These are phyloP conservation scores for Mortierella claussenii DNA, from an alignment of 192 early-diverging fungal species.

Conservation along the genomic window DNA sequence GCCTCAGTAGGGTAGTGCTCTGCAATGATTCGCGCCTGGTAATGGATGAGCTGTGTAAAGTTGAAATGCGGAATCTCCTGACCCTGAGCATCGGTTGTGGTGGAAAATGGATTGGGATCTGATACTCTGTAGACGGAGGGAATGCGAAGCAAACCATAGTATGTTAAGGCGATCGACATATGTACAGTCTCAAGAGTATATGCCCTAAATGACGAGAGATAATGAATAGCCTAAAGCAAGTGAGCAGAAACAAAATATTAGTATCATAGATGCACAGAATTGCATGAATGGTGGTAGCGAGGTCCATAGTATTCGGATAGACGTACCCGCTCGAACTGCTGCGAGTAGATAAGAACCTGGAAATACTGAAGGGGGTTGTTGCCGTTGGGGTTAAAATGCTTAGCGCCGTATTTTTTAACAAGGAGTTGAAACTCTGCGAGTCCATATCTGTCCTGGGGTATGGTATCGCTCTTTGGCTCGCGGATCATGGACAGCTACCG, in stretches of 20 bases:
- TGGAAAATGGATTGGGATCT: slow-evolving; percentile 42
- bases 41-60: slow-evolving; percentile 41
- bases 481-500: slow-evolving; percentile 71
- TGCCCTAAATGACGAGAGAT: slow-evolving; percentile 69
- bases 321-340: slow-evolving; percentile 85
- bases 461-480: slow-evolving; percentile 65
- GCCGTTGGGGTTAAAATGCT: slow-evolving; percentile 76
- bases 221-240: slow-evolving; percentile 74
- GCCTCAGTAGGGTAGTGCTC: slow-evolving; percentile 62
- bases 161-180: slow-evolving; percentile 84
- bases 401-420: slow-evolving; percentile 74
- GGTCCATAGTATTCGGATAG: no score
- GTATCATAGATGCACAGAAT: no score
- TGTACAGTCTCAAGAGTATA: slow-evolving; percentile 89
- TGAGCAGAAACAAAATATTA: no score
- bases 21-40: slow-evolving; percentile 36
- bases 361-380: slow-evolving; percentile 83
- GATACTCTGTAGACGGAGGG: slow-evolving; percentile 64
- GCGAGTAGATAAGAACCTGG: slow-evolving; percentile 82
- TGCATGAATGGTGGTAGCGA: no score
- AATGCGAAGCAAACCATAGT: slow-evolving; percentile 81
- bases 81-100: slow-evolving; percentile 45
- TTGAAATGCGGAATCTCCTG: slow-evolving; percentile 47
- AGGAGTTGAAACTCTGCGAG: slow-evolving; percentile 73
- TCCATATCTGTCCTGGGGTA: slow-evolving; percentile 68